phyloP scores from a whole-genome alignment of 2,329 filamentous ascomycete genomes.

The Albophoma yamanashiensis region DNA sequence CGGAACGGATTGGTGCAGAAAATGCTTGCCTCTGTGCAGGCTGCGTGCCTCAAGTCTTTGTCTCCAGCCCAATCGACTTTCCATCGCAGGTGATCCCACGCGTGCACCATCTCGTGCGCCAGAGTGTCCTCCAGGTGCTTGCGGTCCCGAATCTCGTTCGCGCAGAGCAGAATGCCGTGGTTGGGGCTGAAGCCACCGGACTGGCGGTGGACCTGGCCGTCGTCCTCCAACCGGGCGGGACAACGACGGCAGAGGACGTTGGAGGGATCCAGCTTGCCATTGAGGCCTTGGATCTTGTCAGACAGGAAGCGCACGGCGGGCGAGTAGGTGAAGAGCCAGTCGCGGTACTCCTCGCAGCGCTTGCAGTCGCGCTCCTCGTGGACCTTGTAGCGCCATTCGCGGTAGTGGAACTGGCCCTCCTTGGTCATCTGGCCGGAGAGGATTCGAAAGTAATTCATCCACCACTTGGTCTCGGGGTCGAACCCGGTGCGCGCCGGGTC shows the following conservation, averaged over 20 bases:
- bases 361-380: conserved; percentile 71
- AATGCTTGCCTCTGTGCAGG: conserved; percentile 71
- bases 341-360: conserved; percentile 69
- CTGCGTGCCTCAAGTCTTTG: conserved; percentile 73
- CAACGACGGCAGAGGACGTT: conserved; percentile 83
- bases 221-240: conserved; percentile 42
- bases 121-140: conserved; percentile 87
- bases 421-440: conserved; percentile 61
- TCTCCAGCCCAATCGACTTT: conserved; percentile 71
- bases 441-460: conserved; percentile 80
- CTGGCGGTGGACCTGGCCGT: conserved; percentile 51
- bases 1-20: background rate
- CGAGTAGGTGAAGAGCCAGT: conserved; percentile 76
- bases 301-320: conserved; percentile 81
- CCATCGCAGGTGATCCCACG: conserved; percentile 86
- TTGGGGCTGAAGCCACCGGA: conserved; percentile 77
- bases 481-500: conserved; percentile 52
- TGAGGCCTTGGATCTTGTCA: conserved; percentile 69
- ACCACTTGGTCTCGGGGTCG: conserved; percentile 51
- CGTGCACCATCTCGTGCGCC: conserved; percentile 96
- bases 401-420: conserved; percentile 65
- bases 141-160: conserved; percentile 74
- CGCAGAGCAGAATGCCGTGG: conserved; percentile 84
- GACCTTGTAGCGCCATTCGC: conserved; percentile 61
- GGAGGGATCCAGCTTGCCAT: conserved; percentile 58